Conservation (phyloP, 352 stramenopile genomes). For the Phytopythium montanum region DNA sequence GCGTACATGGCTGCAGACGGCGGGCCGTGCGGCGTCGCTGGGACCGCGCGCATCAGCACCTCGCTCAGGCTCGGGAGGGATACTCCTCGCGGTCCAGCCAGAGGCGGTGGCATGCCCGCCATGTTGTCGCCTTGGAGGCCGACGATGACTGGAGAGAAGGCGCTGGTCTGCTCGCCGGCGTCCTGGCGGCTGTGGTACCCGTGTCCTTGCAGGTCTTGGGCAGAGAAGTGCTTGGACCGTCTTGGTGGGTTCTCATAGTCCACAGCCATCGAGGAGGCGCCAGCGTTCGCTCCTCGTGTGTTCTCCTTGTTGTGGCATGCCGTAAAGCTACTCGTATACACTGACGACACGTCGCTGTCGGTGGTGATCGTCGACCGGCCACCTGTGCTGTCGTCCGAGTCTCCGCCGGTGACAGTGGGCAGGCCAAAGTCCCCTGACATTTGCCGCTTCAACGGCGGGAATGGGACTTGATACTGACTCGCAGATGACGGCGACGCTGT, state of each 20-base stretch:
- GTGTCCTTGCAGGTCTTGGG: neutral
- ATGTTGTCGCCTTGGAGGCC: neutral
- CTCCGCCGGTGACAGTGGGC: conserved; percentile 11
- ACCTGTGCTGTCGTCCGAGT: conserved; percentile 54
- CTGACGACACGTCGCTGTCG: conserved; percentile 26
- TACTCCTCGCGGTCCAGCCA: neutral
- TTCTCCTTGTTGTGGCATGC: conserved; percentile 26
- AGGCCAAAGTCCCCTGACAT: conserved; percentile 1
- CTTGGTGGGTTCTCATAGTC: neutral
- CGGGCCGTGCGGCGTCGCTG: conserved; percentile 8
- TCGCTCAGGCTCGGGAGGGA: conserved; percentile 37
- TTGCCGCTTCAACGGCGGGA: conserved; percentile 7
- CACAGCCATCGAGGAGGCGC: neutral
- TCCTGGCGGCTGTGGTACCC: conserved; percentile 16
- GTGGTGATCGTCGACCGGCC: conserved; percentile 26
- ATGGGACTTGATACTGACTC: neutral
- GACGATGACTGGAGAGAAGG: neutral
- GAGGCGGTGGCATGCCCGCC: neutral
- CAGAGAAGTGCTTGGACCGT: conserved; percentile 8
- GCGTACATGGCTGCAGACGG: conserved; percentile 15
- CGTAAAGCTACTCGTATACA: conserved; percentile 4
- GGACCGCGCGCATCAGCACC: conserved; percentile 31
- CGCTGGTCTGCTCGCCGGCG: conserved; percentile 16
- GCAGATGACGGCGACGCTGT: neutral
- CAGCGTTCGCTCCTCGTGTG: conserved; percentile 9